Percentiles rank a stretch among this genome's conserved stretches.
Evolutionary conservation across 2,329 filamentous ascomycete genomes (phyloP).

Genomic region (Paecilomyces variotii): DNA sequence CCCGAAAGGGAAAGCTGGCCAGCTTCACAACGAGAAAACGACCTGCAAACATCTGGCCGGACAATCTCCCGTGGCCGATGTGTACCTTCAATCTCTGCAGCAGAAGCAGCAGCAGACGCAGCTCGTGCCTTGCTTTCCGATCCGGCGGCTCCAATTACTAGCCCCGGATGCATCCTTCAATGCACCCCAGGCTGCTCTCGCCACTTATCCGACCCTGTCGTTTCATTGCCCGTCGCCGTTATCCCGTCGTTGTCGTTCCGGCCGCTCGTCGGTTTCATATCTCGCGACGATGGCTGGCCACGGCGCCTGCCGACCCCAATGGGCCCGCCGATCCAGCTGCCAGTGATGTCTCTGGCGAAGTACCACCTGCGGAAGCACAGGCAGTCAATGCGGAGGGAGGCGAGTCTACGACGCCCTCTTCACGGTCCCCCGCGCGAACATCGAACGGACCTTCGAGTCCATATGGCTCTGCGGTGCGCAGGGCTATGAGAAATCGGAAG

Average conservation of each 20-base stretch:
- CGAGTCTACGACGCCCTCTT: slow-evolving; percentile 7
- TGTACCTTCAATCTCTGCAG: slow-evolving; percentile 4
- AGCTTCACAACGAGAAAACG: not conserved
- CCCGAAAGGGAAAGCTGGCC: not conserved
- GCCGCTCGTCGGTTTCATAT: slow-evolving; percentile 25
- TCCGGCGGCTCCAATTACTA: slow-evolving; percentile 15
- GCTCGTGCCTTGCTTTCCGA: slow-evolving; percentile 5
- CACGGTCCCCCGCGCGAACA: slow-evolving; percentile 9
- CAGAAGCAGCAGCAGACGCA: slow-evolving; percentile 13
- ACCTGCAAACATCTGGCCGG: not conserved
- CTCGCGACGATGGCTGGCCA: slow-evolving; percentile 20
- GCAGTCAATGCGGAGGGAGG: slow-evolving; percentile 9
- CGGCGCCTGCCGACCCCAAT: slow-evolving; percentile 21
- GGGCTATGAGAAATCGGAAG: slow-evolving; percentile 29
- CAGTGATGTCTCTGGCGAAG: slow-evolving; percentile 14
- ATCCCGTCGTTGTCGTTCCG: slow-evolving; percentile 17
- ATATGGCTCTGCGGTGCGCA: slow-evolving; percentile 33
- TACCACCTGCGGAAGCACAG: slow-evolving; percentile 11
- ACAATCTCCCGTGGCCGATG: not conserved
- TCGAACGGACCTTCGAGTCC: slow-evolving; percentile 19
- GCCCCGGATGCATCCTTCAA: slow-evolving; percentile 30
- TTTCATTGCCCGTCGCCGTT: slow-evolving; percentile 29
- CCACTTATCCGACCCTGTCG: slow-evolving; percentile 26
- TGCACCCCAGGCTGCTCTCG: slow-evolving; percentile 29
- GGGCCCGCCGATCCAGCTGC: slow-evolving; percentile 13